These are phyloP conservation scores for Sequoiadendron giganteum DNA, from an alignment of 75 land plant species.

Conservation along the genomic window DNA sequence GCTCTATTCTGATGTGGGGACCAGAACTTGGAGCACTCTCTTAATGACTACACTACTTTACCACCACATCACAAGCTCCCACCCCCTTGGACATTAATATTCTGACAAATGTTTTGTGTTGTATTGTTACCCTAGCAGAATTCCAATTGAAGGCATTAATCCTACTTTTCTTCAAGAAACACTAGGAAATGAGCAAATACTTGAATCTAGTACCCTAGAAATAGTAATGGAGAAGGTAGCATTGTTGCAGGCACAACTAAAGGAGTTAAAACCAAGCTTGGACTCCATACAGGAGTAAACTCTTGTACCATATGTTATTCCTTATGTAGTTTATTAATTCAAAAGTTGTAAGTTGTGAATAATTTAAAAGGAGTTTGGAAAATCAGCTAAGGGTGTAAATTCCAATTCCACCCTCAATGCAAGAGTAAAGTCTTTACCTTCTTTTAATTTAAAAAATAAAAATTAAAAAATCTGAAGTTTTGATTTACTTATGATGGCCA, in stretches of 20 bases:
- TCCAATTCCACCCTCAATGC: neutral
- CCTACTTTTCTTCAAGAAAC: slow-evolving; percentile 59
- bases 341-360: neutral
- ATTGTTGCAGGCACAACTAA: slow-evolving; percentile 79
- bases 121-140: slow-evolving; percentile 38
- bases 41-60: too few relatives aligned
- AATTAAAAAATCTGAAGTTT: too few relatives aligned
- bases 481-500: too few relatives aligned
- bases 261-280: slow-evolving; percentile 87
- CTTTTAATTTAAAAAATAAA: too few relatives aligned
- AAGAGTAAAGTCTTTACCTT: neutral
- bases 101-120: neutral
- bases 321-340: neutral
- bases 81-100: neutral
- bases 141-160: slow-evolving; percentile 82
- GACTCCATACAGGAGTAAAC: slow-evolving; percentile 90
- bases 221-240: slow-evolving; percentile 71
- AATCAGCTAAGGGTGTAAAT: neutral
- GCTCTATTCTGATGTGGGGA: too few relatives aligned
- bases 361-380: neutral
- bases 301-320: slow-evolving; percentile 2
- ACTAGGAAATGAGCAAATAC: slow-evolving; percentile 38
- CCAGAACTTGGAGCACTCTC: too few relatives aligned
- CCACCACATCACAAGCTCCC: too few relatives aligned
- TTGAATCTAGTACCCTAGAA: slow-evolving; percentile 39